Conservation (phyloP, 768 basidiomycete species). For the Leucogyrophana mollusca region DNA sequence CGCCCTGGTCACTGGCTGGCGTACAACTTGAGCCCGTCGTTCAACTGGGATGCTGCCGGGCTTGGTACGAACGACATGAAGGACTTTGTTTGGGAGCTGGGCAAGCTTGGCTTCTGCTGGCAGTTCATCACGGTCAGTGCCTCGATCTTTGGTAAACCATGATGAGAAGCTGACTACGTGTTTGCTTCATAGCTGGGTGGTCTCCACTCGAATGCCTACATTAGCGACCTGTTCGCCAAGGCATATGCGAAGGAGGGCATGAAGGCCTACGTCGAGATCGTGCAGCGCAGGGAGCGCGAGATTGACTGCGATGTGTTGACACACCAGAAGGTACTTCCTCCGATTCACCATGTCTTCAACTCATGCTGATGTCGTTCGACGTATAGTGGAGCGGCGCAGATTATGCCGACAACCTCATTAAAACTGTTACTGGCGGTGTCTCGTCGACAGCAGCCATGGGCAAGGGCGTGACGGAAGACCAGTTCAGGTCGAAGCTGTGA, state of each 20-base stretch:
- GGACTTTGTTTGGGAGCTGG: constrained; percentile 87
- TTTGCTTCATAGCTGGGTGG: constrained; percentile 73
- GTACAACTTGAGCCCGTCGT: constrained; percentile 93
- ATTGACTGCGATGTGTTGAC: constrained; percentile 95
- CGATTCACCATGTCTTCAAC: background rate
- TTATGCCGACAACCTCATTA: constrained; percentile 86
- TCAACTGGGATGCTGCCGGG: constrained; percentile 95
- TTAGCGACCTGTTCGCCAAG: constrained; percentile 88
- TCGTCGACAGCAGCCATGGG: constrained; percentile 99
- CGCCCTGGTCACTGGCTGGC: constrained; percentile 93
- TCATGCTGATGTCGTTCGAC: constrained; percentile 15
- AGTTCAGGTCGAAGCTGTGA: constrained; percentile 62
- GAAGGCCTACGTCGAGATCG: constrained; percentile 97
- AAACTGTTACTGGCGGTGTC: constrained; percentile 96
- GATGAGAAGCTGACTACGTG: constrained; percentile 4
- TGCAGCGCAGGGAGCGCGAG: constrained; percentile 91
- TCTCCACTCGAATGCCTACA: constrained; percentile 96
- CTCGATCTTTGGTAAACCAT: constrained; percentile 1
- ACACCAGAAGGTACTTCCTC: constrained; percentile 79
- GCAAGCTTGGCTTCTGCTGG: constrained; percentile 96
- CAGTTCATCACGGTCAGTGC: constrained; percentile 94
- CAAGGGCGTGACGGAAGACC: constrained; percentile 88
- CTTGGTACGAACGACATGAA: constrained; percentile 84
- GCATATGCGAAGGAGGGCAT: constrained; percentile 93
- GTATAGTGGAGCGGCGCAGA: constrained; percentile 91